phyloP scores from a whole-genome alignment of 208 protist genomes.

The Crithidia thermophila region DNA sequence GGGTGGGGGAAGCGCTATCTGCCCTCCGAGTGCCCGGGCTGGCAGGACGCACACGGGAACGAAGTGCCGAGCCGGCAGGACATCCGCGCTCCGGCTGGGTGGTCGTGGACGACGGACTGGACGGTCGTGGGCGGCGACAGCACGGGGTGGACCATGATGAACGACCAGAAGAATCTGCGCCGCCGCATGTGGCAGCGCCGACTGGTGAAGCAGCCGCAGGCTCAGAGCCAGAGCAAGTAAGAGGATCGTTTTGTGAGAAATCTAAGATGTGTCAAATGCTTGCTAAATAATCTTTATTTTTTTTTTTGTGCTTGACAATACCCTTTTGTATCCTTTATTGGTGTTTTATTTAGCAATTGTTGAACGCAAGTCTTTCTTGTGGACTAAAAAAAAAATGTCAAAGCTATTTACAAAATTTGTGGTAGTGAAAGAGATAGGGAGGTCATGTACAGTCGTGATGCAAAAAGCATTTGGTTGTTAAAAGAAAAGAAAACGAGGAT shows the following conservation, averaged over 20 bases:
- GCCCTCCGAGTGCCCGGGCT: slow-evolving; percentile 46
- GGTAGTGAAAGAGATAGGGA: no score
- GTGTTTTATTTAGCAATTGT: no score
- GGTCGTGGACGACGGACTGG: slow-evolving; percentile 67
- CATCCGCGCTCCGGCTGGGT: slow-evolving; percentile 48
- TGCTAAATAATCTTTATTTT: background rate
- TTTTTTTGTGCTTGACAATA: no score
- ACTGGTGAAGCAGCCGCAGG: slow-evolving; percentile 23
- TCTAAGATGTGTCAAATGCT: no score
- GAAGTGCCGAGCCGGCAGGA: slow-evolving; percentile 40
- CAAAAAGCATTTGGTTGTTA: no score
- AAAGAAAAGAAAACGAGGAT: background rate
- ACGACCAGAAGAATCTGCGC: slow-evolving; percentile 42
- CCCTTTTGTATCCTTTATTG: no score
- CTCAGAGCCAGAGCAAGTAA: slow-evolving; percentile 6
- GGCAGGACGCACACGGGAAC: slow-evolving; percentile 64
- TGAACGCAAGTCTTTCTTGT: no score
- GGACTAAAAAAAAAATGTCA: no score
- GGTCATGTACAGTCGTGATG: no score
- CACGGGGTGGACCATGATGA: slow-evolving; percentile 35
- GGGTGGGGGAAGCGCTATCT: slow-evolving; percentile 61
- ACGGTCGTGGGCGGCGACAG: slow-evolving; percentile 31
- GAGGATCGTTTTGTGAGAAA: no score
- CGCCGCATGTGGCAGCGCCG: slow-evolving; percentile 70
- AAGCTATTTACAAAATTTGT: no score